Evolutionary conservation across 2,329 filamentous ascomycete species (phyloP), one percentile per base, ranked within the genome.

Genomic region (Beauveria caledonica): DNA sequence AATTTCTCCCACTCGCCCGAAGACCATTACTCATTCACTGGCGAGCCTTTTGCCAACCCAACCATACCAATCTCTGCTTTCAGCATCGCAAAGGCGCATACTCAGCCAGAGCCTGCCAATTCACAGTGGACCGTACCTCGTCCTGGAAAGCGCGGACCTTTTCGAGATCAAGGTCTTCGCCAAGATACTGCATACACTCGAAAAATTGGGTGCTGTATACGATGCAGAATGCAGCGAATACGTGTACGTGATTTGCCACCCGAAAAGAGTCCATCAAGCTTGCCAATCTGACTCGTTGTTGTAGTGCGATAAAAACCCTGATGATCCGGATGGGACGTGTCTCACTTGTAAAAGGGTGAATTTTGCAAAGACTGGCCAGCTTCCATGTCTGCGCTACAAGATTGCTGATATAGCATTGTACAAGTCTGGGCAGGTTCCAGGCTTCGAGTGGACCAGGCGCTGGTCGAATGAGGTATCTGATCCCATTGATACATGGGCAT

Each of bases 221-320:
- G 83, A 49, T 86, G 83, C 63, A 77, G 81, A 54, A 84, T 85
- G 80, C 83, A 86, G 64, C 77, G 82, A 48, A 85, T 86, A 65
- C 77, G 83, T 53, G 83, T 85, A 27, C 27, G 58, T 58, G 1
- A 29, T 29, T 42, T 15, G 10, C 5, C 17, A 2, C 17, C 10
- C 17, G n/a, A 15, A 29, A 27, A 29, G 4, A 5, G 2, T 17
- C n/a, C 10, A 9, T 9, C 46, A n/a, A 27, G 23, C 9, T 9
- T 17, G 6, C 25, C 13, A 3, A n/a, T 17, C 33, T 55, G 44
- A 56, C 40, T 13, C 15, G n/a, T n/a, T 9, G 3, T 3, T 19
- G 15, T n/a, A 86, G 83, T 86, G 83, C 66, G 76, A 81, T 60
- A 75, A 75, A 27, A 80, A 84, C 54, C 72, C 75, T 0, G 71